phyloP scores from a whole-genome alignment of 2,329 filamentous ascomycete species.

The Phoma sp. region DNA sequence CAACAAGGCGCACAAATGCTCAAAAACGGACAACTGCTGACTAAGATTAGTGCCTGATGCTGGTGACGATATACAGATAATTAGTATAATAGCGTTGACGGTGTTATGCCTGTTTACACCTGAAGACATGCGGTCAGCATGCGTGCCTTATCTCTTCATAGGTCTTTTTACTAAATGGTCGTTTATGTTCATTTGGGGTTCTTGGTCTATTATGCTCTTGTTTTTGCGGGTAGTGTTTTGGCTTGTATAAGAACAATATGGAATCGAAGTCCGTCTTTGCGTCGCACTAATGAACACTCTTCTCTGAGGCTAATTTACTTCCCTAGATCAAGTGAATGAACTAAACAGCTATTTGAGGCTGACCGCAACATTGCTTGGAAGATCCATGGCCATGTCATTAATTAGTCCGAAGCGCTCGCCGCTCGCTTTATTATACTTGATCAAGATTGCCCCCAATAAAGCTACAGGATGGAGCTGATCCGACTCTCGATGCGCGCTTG shows the following conservation, averaged over 20 bases:
- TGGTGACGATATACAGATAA: slow-evolving; percentile 4
- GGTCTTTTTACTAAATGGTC: slow-evolving; percentile 3
- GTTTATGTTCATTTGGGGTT: slow-evolving; percentile 6
- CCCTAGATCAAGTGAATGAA: too few relatives aligned
- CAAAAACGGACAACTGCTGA: slow-evolving; percentile 1
- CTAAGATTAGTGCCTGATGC: background rate
- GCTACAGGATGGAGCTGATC: too few relatives aligned
- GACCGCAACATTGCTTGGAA: too few relatives aligned
- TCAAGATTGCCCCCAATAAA: too few relatives aligned
- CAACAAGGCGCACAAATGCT: slow-evolving; percentile 3
- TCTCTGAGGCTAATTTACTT: background rate
- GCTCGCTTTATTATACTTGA: too few relatives aligned
- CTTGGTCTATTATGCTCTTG: slow-evolving; percentile 5
- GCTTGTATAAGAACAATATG: slow-evolving; percentile 7
- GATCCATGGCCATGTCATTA: too few relatives aligned
- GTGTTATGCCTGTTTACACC: background rate
- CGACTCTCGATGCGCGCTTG: too few relatives aligned
- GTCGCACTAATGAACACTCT: background rate
- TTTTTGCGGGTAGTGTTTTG: background rate
- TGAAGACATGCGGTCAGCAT: background rate
- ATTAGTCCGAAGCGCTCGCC: too few relatives aligned
- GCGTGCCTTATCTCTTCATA: background rate
- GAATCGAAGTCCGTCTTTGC: slow-evolving; percentile 1
- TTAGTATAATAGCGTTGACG: slow-evolving; percentile 1
- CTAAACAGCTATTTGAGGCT: too few relatives aligned